Conservation (phyloP, 208 protist genomes). For the Leishmania martiniquensis region DNA sequence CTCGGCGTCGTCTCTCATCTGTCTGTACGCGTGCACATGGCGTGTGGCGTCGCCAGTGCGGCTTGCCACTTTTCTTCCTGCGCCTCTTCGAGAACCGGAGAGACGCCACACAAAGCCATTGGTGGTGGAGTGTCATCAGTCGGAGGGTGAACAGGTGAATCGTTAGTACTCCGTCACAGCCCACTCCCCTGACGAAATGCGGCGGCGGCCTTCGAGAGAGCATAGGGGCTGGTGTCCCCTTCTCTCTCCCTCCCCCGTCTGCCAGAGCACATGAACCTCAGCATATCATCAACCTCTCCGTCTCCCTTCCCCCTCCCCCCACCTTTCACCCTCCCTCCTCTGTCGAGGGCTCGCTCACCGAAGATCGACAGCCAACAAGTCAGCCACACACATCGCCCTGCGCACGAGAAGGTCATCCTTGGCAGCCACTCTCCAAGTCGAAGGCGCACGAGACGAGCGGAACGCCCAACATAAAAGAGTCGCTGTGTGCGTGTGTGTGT, state of each 20-base stretch:
- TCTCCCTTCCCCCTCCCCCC: neutral
- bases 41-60: neutral
- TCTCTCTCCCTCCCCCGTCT: neutral
- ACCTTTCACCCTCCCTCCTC: neutral
- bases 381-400: too few relatives aligned
- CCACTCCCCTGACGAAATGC: neutral
- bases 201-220: neutral
- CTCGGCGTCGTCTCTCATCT: neutral
- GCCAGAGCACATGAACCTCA: too few relatives aligned
- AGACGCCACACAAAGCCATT: neutral
- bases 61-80: neutral
- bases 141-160: neutral
- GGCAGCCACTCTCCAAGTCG: too few relatives aligned
- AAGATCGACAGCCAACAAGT: neutral
- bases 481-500: too few relatives aligned
- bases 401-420: too few relatives aligned
- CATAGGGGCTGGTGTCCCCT: neutral
- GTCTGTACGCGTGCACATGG: neutral
- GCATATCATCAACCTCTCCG: neutral
- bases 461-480: too few relatives aligned
- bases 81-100: neutral
- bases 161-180: neutral
- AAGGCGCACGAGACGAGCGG: too few relatives aligned
- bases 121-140: neutral
- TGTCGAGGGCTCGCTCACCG: neutral